Base-by-base conservation (phyloP, 495 filamentous ascomycete species). In the Aspergillus baeticus region DNA sequence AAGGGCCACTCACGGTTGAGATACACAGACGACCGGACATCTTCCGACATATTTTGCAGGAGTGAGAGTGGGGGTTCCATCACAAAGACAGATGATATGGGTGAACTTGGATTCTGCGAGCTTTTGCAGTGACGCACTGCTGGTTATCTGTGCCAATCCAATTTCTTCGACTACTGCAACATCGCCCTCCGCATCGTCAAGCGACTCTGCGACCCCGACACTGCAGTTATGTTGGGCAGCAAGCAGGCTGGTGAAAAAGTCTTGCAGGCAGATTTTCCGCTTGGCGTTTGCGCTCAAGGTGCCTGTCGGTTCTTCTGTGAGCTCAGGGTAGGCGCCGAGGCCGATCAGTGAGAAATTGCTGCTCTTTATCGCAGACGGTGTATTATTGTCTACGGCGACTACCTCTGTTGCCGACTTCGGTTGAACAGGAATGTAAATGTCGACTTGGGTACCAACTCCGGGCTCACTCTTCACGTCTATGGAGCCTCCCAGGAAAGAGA, bases 381-480 rank as follows among this genome's bases (percentile, higher is more conserved):
- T 8, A 3, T 29, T 8, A 3, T 8, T 8, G 26, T 8, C 26
- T 8, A 3, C 26, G 26, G 4, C 26, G 8, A 29, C 26, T 4
- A 29, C 26, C 26, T 29, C 4, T 29, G 3, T 29, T 8, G 26
- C 22, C 6, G 13, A 15, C 6, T 42, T 35, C 6, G 58, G 51
- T 8, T 65, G 61, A 21, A 82, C 62, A 0, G 78, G 79, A 22
- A 83, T 65, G 20, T 64, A 65, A 1, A 89, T 78, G 5, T 77
- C 81, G 6, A 85, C 78, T 33, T 82, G 78, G 0, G 87, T 89
- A 0, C 87, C 86, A 4, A 72, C 68, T 0, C 78, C 82, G 8
- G 73, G 57, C 20, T 81, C 71, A 51, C 84, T 87, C 10, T 75
- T 71, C 10, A 91, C 75, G 3, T 80, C 74, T 34, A 92, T 80